A percentile compares a stretch with the other conserved stretches of the same genome.
Evolutionary conservation across 306 rosid genomes (phyloP).

Genomic region (Bauhinia variegata): DNA sequence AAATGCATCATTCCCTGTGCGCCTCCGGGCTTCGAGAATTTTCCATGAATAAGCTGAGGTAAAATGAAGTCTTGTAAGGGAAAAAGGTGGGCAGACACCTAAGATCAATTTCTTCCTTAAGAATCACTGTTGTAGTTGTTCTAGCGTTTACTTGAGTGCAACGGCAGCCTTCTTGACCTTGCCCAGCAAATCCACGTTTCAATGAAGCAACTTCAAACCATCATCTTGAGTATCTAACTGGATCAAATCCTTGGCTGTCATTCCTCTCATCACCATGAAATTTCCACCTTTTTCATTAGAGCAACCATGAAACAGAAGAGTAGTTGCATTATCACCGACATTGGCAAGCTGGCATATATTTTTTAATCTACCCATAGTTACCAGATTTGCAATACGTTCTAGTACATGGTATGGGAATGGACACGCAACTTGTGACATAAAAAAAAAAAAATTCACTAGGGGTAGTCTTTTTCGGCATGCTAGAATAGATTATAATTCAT

Average conservation of each 20-base stretch:
- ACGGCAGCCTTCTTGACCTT: conserved; percentile 97
- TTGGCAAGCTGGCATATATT: conserved; percentile 64
- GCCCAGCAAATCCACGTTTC: conserved; percentile 96
- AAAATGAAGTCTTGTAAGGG: conserved; percentile 7
- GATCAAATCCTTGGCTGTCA: conserved; percentile 84
- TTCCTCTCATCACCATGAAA: conserved; percentile 95
- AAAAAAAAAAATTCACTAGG: no score
- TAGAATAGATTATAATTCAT: no score
- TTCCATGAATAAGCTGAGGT: not conserved
- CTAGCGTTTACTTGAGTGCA: conserved; percentile 85
- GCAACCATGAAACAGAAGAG: conserved; percentile 55
- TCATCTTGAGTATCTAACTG: conserved; percentile 83
- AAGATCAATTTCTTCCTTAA: conserved; percentile 12
- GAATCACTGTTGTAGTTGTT: conserved; percentile 35
- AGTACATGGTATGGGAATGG: no score
- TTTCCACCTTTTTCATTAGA: conserved; percentile 51
- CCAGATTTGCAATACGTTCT: no score
- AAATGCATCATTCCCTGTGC: not conserved
- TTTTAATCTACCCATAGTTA: no score
- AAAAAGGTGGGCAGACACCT: not conserved
- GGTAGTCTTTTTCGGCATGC: no score
- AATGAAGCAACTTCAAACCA: conserved; percentile 99
- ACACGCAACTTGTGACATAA: no score
- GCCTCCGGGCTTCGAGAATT: conserved; percentile 24
- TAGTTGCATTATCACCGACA: conserved; percentile 47